Evolutionary conservation across 192 early-diverging fungal genomes (phyloP).

Genomic region (Coemansia erecta): DNA sequence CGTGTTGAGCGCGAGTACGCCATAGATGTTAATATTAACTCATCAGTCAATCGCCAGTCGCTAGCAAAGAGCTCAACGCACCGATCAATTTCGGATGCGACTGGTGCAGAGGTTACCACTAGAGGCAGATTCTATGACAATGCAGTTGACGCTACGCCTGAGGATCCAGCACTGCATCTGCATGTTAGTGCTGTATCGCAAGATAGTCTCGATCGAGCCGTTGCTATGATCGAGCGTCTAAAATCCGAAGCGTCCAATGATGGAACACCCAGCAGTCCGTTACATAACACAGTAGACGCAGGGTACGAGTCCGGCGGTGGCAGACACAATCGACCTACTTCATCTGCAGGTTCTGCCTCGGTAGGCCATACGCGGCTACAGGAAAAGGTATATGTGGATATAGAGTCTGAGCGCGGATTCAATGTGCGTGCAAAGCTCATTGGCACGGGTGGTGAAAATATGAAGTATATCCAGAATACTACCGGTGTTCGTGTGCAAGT

Average conservation of each 20-base stretch:
- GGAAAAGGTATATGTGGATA: slow-evolving; percentile 71
- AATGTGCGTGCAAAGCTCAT: slow-evolving; percentile 85
- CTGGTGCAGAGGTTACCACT: slow-evolving; percentile 72
- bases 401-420: slow-evolving; percentile 72
- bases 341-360: slow-evolving; percentile 17
- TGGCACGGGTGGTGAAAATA: slow-evolving; percentile 73
- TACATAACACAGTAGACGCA: too few species aligned
- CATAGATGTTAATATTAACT: slow-evolving; percentile 76
- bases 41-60: slow-evolving; percentile 73
- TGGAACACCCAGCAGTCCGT: neutral
- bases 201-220: slow-evolving; percentile 67
- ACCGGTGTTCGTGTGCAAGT: slow-evolving; percentile 77
- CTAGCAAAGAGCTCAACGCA: slow-evolving; percentile 79
- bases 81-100: slow-evolving; percentile 69
- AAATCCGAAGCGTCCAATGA: slow-evolving; percentile 13
- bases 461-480: slow-evolving; percentile 84
- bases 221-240: slow-evolving; percentile 71
- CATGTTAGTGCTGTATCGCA: slow-evolving; percentile 69
- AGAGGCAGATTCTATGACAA: slow-evolving; percentile 81
- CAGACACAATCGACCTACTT: slow-evolving; percentile 28
- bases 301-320: slow-evolving; percentile 9
- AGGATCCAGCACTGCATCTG: slow-evolving; percentile 77
- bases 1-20: slow-evolving; percentile 35
- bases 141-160: slow-evolving; percentile 65
- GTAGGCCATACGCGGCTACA: slow-evolving; percentile 28